Base-by-base conservation (phyloP, 495 filamentous ascomycete species). In the Chaetomium cochliodes region DNA sequence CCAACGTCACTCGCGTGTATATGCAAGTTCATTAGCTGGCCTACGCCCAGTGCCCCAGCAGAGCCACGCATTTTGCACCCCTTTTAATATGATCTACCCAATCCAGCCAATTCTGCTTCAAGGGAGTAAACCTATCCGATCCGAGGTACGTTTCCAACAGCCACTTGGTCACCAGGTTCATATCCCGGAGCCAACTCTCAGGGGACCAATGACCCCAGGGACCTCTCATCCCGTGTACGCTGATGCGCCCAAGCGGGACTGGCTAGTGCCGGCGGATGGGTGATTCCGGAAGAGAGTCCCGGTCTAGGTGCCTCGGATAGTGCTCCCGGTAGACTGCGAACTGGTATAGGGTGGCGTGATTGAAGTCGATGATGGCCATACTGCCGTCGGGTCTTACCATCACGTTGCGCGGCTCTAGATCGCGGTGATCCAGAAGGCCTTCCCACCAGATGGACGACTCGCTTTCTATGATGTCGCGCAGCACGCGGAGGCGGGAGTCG, bases 361-460 rank as follows among this genome's bases (percentile, higher is more conserved):
- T n/a, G n/a, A n/a, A n/a, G n/a, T n/a, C n/a, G n/a, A n/a, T n/a
- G n/a, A n/a, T n/a, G n/a, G n/a, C n/a, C 5, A 58, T 39, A 22
- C 39, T 58, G 56, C 56, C 56, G 23, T 58, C 39, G 9, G 41
- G 56, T 12, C 46, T 58, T 39, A 58, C 56, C 56, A 58, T 58
- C 39, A 58, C 23, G 56, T 58, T 58, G 0, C 56, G 56, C 3
- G 56, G 39, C 8, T 5, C 56, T 11, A 58, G 12, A 8, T 58
- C 41, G 1, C 46, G 15, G 56, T 58, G 56, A 1, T 4, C 4
- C 13, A 58, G 12, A 0, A 12, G 23, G 3, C 39, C 39, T 1
- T 58, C 1, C 56, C 56, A 58, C 56, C 56, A 58, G 23, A 47
- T 46, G 22, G 26, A 18, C 2, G 28, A 13, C 11, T 47, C 7